Evolutionary conservation across 208 protist species (phyloP).

Genomic region (Wallacemonas sp.): DNA sequence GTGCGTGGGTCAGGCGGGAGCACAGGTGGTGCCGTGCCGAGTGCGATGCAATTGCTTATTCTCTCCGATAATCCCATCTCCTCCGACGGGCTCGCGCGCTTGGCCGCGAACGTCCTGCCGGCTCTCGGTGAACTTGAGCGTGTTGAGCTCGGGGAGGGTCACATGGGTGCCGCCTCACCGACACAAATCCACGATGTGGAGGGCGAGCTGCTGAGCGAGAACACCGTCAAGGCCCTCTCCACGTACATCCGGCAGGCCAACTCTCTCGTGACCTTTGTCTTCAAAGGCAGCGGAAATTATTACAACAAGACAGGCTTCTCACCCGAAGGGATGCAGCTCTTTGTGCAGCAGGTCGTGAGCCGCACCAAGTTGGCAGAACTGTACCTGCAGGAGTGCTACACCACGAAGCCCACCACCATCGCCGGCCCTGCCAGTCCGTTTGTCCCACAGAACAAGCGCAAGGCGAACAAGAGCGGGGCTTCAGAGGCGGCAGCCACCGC

Average conservation of each 20-base stretch:
- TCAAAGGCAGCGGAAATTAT: conserved; percentile 54
- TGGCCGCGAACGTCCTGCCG: conserved; percentile 14
- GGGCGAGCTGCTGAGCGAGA: conserved; percentile 30
- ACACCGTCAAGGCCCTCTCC: conserved; percentile 23
- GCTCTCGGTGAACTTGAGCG: conserved; percentile 30
- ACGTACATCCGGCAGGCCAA: conserved; percentile 22
- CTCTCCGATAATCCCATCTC: conserved; percentile 57
- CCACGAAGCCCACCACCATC: conserved; percentile 24
- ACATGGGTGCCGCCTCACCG: conserved; percentile 13
- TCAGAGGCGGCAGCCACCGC: not conserved
- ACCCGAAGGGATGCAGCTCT: conserved; percentile 27
- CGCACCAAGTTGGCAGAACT: conserved; percentile 29
- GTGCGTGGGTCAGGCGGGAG: not conserved
- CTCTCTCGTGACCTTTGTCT: conserved; percentile 33
- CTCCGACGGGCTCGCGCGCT: conserved; percentile 30
- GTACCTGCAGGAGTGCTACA: conserved; percentile 57
- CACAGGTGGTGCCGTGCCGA: conserved; percentile 15
- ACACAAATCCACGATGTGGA: conserved; percentile 24
- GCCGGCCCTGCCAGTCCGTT: conserved; percentile 20
- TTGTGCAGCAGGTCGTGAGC: conserved; percentile 31
- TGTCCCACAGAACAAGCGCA: conserved; percentile 5
- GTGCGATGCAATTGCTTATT: conserved; percentile 33
- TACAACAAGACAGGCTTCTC: conserved; percentile 40
- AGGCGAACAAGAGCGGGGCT: not conserved
- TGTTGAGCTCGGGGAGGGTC: conserved; percentile 44